Percentiles rank a stretch among this genome's conserved stretches.
phyloP scores from a whole-genome alignment of 441 rosid genomes.

The Brassica hybrid region DNA sequence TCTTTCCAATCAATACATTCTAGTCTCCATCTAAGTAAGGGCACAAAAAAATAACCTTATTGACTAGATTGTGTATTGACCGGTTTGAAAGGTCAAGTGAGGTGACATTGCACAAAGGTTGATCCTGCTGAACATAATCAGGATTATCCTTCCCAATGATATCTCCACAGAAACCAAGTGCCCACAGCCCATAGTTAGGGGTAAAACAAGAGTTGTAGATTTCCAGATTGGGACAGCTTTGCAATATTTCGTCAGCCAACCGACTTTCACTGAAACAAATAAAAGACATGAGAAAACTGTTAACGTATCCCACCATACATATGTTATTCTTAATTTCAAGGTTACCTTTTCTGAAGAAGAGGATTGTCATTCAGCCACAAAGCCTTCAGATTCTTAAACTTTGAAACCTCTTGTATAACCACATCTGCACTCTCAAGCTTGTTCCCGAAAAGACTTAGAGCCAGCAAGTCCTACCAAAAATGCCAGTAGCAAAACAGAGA shows the following conservation, averaged over 20 bases:
- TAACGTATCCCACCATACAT: neutral
- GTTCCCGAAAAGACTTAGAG: slow-evolving; percentile 84
- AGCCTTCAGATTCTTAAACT: slow-evolving; percentile 72
- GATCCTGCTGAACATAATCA: slow-evolving; percentile 44
- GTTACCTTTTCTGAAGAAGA: slow-evolving; percentile 58
- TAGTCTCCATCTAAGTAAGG: slow-evolving; percentile 3
- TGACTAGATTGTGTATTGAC: slow-evolving; percentile 64
- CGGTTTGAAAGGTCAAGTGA: slow-evolving; percentile 84
- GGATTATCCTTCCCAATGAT: slow-evolving; percentile 70
- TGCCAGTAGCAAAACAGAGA: too few relatives aligned
- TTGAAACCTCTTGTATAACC: slow-evolving; percentile 64
- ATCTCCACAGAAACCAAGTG: slow-evolving; percentile 86
- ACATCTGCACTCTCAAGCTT: slow-evolving; percentile 61
- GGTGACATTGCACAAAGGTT: slow-evolving; percentile 60
- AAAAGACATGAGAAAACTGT: slow-evolving; percentile 25
- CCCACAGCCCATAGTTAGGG: slow-evolving; percentile 76
- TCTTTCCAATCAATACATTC: neutral
- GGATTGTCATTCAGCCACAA: slow-evolving; percentile 92
- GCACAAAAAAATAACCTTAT: slow-evolving; percentile 52
- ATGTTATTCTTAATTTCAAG: slow-evolving; percentile 7
- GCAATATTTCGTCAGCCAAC: slow-evolving; percentile 57
- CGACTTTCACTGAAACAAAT: slow-evolving; percentile 51
- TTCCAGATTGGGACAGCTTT: slow-evolving; percentile 76
- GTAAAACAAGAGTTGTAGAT: slow-evolving; percentile 84
- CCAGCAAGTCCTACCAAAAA: slow-evolving; percentile 68